Conservation (phyloP, 2,329 filamentous ascomycete species). For the Epichloe baconii region DNA sequence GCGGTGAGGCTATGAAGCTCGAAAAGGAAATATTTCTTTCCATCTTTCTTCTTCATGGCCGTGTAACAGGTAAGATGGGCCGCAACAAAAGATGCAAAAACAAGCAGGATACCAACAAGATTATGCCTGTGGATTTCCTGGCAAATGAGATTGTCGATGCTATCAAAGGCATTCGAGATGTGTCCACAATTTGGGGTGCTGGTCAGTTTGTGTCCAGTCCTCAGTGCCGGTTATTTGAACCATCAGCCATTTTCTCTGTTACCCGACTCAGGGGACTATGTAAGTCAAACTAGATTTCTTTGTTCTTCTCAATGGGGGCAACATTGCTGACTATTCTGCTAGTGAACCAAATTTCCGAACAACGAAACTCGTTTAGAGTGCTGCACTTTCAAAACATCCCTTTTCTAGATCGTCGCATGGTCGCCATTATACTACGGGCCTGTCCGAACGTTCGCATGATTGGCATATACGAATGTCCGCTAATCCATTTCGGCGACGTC, state of each 20-base stretch:
- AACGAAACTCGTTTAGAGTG: constrained; percentile 10
- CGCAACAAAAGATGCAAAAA: background rate
- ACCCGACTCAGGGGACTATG: constrained; percentile 9
- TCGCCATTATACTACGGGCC: constrained; percentile 22
- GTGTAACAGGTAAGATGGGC: background rate
- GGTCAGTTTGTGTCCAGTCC: constrained; percentile 9
- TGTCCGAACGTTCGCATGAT: constrained; percentile 20
- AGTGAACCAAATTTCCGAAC: constrained; percentile 14
- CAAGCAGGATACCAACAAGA: background rate
- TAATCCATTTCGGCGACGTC: constrained; percentile 24
- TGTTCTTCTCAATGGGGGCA: background rate
- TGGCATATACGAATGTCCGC: constrained; percentile 24
- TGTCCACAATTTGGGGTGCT: constrained; percentile 5
- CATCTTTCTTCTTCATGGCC: constrained; percentile 5
- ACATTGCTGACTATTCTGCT: background rate
- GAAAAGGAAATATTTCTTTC: constrained; percentile 8
- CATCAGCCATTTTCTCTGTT: constrained; percentile 6
- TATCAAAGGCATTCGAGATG: constrained; percentile 1
- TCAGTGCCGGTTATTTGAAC: constrained; percentile 4
- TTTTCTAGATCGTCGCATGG: constrained; percentile 19
- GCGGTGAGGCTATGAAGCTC: constrained; percentile 4
- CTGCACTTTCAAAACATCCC: constrained; percentile 19
- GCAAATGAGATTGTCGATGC: constrained; percentile 1
- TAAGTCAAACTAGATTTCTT: constrained; percentile 10
- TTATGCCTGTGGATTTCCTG: constrained; percentile 1